These are phyloP conservation scores for Euphorbia pulcherrima DNA, from an alignment of 345 rosid species.

Conservation along the genomic window DNA sequence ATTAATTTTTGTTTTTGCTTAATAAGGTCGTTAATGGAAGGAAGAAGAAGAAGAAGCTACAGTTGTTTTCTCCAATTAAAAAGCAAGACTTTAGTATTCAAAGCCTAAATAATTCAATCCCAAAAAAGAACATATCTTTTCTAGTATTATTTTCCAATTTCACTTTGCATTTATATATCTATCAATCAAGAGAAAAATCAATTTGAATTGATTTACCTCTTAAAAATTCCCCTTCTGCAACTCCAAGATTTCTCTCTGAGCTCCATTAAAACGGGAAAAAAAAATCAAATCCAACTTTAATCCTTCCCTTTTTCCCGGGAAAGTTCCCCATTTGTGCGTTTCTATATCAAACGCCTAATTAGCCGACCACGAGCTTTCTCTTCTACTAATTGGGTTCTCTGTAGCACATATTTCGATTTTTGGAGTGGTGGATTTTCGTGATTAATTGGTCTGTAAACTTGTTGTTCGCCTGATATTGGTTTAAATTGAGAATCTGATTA, in stretches of 20 bases:
- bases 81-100: not conserved
- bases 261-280: not conserved
- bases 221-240: not conserved
- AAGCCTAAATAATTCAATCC: not conserved
- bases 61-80: not conserved
- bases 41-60: not conserved
- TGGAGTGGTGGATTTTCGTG: not conserved
- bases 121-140: not conserved
- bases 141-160: not conserved
- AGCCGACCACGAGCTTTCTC: conserved; percentile 7
- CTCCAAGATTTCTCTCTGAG: not conserved
- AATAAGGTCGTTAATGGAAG: not conserved
- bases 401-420: conserved; percentile 2
- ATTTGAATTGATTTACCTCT: too few species aligned
- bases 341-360: not conserved
- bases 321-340: not conserved
- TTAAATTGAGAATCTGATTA: not conserved
- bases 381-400: not conserved
- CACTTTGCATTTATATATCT: too few species aligned
- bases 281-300: not conserved
- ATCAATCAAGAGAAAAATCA: not conserved
- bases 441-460: not conserved
- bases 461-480: too few species aligned
- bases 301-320: not conserved
- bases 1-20: too few species aligned